Base-by-base conservation (phyloP, 2,329 filamentous ascomycete genomes). In the Chaetomium sp. region DNA sequence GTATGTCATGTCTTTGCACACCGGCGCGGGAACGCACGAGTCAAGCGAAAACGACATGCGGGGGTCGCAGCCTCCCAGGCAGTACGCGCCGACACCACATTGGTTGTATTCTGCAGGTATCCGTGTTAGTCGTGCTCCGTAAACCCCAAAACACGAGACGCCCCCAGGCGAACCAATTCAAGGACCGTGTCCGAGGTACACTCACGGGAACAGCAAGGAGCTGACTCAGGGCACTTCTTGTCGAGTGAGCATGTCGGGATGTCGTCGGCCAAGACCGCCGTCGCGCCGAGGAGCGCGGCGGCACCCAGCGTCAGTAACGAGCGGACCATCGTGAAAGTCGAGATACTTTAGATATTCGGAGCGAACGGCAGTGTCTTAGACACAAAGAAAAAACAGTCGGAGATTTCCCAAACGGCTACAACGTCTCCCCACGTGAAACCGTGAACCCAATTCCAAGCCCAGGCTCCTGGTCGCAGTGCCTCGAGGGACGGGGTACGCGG, bases 51-150 rank as follows among this genome's bases (percentile, higher is more conserved):
- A 88, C 48, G 92, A 97, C 74, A 86, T 86, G 68, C 85, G 81
- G 36, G 91, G 89, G 69, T 97, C 92, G 76, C 94, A 99, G 61
- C 94, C 94, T 66, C 94, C 94, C 19, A 99, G 82, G 68, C 94
- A 99, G 80, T 88, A 97, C 54, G 91, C 94, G 66, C 94, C 94
- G 54, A 91, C 84, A 75, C 92, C 94, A 68, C 94, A 97, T 72
- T 92, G 79, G 65, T 89, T 89, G 72, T 96, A 97, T 73, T 94
- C 90, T 95, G 67, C 50, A 64, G 43, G 54, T 52, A 46, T 47
- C 53, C 44, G 60, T 36, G 59, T 63, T 45, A 62, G 56, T 40
- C 19, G 9, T 34, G 37, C 34, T 27, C 19, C 19, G 19, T 27
- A 27, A 3, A 27, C 3, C 3, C 19, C 19, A 27, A 27, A 27